phyloP scores from a whole-genome alignment of 768 basidiomycete species.

The Leccinellum albellum region DNA sequence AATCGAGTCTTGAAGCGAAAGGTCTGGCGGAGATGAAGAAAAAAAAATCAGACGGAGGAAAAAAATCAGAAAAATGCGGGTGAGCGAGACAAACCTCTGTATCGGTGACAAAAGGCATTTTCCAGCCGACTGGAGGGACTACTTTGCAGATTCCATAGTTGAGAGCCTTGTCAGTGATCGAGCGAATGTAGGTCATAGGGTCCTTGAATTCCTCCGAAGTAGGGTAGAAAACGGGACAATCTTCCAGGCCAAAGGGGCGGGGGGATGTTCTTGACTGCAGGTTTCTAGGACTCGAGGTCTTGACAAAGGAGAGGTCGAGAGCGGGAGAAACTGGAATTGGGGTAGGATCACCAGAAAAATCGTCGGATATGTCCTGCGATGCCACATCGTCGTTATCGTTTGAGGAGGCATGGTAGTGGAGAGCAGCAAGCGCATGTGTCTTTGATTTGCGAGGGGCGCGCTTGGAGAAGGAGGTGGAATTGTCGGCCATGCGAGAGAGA shows the following conservation, averaged over 20 bases:
- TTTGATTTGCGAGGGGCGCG: slow-evolving; percentile 88
- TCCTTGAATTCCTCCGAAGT: slow-evolving; percentile 89
- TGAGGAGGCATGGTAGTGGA: slow-evolving; percentile 63
- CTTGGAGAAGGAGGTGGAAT: slow-evolving; percentile 45
- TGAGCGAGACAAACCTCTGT: slow-evolving; percentile 66
- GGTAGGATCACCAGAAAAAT: slow-evolving; percentile 45
- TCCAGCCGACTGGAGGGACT: slow-evolving; percentile 89
- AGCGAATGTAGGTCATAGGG: slow-evolving; percentile 89
- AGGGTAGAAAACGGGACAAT: slow-evolving; percentile 89
- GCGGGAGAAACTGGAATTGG: slow-evolving; percentile 61
- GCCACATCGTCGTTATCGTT: slow-evolving; percentile 46
- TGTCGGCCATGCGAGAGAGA: slow-evolving; percentile 33
- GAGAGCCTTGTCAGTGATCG: slow-evolving; percentile 66
- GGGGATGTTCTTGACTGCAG: slow-evolving; percentile 35
- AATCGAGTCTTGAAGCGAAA: slow-evolving; percentile 96
- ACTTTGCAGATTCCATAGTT: slow-evolving; percentile 94
- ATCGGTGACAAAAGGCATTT: slow-evolving; percentile 93
- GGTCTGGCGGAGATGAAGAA: slow-evolving; percentile 39
- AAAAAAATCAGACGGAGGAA: slow-evolving; percentile 16
- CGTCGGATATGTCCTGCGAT: slow-evolving; percentile 41
- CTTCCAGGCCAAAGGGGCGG: slow-evolving; percentile 83
- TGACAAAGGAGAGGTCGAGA: slow-evolving; percentile 69
- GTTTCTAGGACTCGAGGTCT: slow-evolving; percentile 55
- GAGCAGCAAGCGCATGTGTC: slow-evolving; percentile 78
- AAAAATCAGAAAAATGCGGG: slow-evolving; percentile 25